Evolutionary conservation across 2,329 filamentous ascomycete species (phyloP).

Genomic region (Epichloe typhina): DNA sequence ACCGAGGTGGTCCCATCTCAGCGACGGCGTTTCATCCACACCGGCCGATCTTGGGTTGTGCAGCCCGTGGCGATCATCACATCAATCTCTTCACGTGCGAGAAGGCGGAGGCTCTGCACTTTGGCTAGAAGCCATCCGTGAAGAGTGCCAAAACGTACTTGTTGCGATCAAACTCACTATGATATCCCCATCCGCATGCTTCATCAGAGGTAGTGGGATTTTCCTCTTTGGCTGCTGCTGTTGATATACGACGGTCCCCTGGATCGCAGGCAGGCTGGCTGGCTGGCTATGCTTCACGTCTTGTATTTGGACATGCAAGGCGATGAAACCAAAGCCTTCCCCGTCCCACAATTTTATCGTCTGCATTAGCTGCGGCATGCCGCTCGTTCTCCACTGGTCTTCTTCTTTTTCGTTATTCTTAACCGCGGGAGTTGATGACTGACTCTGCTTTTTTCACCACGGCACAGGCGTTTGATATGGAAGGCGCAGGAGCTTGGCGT

Average conservation of each 20-base stretch:
- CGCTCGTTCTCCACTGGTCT: too few species aligned
- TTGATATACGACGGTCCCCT: neutral
- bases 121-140: constrained; percentile 14
- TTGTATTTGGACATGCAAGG: neutral
- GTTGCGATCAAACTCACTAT: constrained; percentile 1
- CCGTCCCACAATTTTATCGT: neutral
- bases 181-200: neutral
- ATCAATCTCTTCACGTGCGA: constrained; percentile 77
- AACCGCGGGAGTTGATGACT: neutral
- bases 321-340: neutral
- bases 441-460: neutral
- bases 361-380: too few species aligned
- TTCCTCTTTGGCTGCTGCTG: neutral
- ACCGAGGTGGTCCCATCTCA: constrained; percentile 68
- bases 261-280: too few species aligned
- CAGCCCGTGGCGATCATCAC: constrained; percentile 75
- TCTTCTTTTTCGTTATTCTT: neutral
- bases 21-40: constrained; percentile 93
- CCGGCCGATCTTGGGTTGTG: constrained; percentile 77
- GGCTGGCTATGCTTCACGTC: neutral
- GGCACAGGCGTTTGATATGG: neutral
- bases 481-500: neutral
- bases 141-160: constrained; percentile 1
- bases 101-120: constrained; percentile 25
- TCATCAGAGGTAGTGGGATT: neutral